A percentile compares a stretch with the other conserved stretches of the same genome.
These are phyloP conservation scores for Triticum turgidum DNA, from an alignment of 176 grass and related monocot genomes.

Conservation along the genomic window DNA sequence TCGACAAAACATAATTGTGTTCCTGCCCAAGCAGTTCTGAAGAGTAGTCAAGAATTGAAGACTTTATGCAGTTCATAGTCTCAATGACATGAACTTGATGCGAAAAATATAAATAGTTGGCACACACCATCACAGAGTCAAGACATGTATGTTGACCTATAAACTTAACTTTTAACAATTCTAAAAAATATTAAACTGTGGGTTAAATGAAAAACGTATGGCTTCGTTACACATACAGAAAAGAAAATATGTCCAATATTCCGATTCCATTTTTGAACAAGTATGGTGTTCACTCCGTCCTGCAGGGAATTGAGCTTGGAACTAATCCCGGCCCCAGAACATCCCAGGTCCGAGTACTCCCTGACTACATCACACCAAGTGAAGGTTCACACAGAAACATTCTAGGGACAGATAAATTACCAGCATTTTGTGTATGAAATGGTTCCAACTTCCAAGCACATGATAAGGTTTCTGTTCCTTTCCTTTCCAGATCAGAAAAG, in stretches of 20 bases:
- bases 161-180: not conserved
- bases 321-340: no score
- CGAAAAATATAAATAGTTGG: not conserved
- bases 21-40: not conserved
- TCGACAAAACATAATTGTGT: not conserved
- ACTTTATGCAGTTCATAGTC: not conserved
- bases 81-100: not conserved
- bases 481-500: constrained; percentile 46
- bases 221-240: no score
- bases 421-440: not conserved
- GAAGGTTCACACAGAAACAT: not conserved
- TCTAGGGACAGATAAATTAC: not conserved
- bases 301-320: no score
- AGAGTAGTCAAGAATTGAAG: not conserved
- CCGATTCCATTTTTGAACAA: no score
- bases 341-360: not conserved
- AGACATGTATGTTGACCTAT: no score
- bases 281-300: no score
- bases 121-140: not conserved
- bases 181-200: no score
- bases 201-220: no score
- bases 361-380: not conserved
- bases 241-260: no score
- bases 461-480: not conserved
- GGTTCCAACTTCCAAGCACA: not conserved